Conservation (phyloP, 73 alveolate species). For the Halteria grandinella region DNA sequence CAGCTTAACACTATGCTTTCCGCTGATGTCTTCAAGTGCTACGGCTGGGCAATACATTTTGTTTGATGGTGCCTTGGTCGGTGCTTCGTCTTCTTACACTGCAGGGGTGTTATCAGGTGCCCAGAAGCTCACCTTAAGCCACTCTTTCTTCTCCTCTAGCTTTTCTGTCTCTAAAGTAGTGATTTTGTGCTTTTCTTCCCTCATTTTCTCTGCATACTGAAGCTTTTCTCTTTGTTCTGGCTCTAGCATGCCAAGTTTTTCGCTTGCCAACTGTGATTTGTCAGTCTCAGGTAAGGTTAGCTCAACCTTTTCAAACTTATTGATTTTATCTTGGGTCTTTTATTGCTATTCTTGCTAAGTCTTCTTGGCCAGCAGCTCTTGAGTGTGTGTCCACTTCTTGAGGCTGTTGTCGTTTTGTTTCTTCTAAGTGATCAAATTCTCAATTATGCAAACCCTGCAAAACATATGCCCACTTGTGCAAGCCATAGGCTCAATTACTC, state of each 20-base stretch:
- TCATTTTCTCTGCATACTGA: constrained; percentile 6
- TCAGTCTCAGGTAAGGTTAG: constrained; percentile 42
- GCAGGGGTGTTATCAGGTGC: constrained; percentile 66
- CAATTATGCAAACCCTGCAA: constrained; percentile 88
- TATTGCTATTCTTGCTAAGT: constrained; percentile 45
- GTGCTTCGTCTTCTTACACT: constrained; percentile 48
- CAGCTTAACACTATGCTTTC: constrained; percentile 62
- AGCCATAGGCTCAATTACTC: constrained; percentile 83
- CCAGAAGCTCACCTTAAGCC: constrained; percentile 69
- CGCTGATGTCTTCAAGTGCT: too few relatives aligned
- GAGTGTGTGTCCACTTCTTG: constrained; percentile 60
- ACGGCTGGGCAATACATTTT: too few relatives aligned
- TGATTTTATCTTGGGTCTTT: constrained; percentile 66
- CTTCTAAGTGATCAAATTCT: constrained; percentile 83
- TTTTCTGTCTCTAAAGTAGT: constrained; percentile 65
- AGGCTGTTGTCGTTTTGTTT: constrained; percentile 60
- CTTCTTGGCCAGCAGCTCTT: constrained; percentile 55
- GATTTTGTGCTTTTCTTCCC: neutral
- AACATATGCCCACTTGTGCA: constrained; percentile 92
- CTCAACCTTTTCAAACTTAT: constrained; percentile 72
- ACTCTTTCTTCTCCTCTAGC: constrained; percentile 68
- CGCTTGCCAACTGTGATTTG: constrained; percentile 4
- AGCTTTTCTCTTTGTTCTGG: constrained; percentile 64
- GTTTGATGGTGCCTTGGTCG: constrained; percentile 69
- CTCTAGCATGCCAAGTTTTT: constrained; percentile 7